Conservation (phyloP, 2,329 filamentous ascomycete species). For the Aspergillus ustus region DNA sequence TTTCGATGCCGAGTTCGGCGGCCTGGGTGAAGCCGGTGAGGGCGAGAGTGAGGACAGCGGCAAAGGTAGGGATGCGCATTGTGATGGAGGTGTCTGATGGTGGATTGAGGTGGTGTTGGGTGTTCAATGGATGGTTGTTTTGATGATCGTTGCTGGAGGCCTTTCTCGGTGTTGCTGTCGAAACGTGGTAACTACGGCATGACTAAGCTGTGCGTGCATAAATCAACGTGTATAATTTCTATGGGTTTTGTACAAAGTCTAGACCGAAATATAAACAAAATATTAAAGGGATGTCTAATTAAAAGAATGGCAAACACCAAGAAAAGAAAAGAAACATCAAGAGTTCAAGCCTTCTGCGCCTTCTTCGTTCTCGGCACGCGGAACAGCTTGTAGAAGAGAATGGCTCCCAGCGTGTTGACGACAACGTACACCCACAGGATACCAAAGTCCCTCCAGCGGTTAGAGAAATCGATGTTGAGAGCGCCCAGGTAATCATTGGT, state of each 20-base stretch:
- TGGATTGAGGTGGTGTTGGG: not conserved
- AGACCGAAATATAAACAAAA: not conserved
- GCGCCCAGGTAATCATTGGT: conserved; percentile 45
- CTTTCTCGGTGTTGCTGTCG: too few species aligned
- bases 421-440: conserved; percentile 63
- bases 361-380: conserved; percentile 28
- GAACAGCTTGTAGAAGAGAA: conserved; percentile 49
- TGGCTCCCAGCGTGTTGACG: conserved; percentile 60
- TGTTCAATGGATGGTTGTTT: not conserved
- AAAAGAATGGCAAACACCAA: too few species aligned
- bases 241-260: not conserved
- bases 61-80: conserved; percentile 51
- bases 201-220: conserved; percentile 2
- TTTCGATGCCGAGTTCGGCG: conserved; percentile 72
- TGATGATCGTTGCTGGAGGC: not conserved
- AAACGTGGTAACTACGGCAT: not conserved
- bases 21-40: conserved; percentile 56
- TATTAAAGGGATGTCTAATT: not conserved
- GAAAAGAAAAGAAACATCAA: not conserved
- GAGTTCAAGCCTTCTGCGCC: not conserved
- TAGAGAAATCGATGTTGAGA: conserved; percentile 56
- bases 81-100: conserved; percentile 13
- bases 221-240: not conserved
- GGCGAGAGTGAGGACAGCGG: conserved; percentile 43
- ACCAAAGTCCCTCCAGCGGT: conserved; percentile 72